Percentiles rank a stretch among this genome's conserved stretches.
Conservation (phyloP, 108 stramenopile genomes). For the Halocafeteria seosinensis region DNA sequence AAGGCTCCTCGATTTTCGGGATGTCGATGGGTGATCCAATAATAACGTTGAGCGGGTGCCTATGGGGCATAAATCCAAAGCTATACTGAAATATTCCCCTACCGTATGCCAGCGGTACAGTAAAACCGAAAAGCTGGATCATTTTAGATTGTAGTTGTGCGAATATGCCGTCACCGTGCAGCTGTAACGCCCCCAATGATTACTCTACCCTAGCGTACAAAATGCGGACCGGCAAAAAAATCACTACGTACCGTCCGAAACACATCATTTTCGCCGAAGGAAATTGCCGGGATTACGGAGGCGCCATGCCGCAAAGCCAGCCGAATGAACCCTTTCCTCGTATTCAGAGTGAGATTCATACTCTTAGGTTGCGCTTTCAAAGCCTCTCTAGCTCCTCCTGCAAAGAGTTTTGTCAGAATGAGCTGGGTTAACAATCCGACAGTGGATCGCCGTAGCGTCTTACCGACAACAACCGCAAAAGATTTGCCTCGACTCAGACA, state of each 20-base stretch:
- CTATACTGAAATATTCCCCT: conserved; percentile 11
- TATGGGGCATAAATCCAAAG: conserved; percentile 8
- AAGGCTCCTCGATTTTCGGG: background rate
- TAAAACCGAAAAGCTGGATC: background rate
- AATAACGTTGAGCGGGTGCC: background rate
- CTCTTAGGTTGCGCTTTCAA: conserved; percentile 15
- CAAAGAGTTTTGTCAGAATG: too few relatives aligned
- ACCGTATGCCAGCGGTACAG: conserved; percentile 1
- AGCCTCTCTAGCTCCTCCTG: conserved; percentile 12
- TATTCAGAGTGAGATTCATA: conserved; percentile 21
- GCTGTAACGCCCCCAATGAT: too few relatives aligned
- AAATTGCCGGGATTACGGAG: conserved; percentile 58
- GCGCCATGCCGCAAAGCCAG: conserved; percentile 50
- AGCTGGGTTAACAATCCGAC: too few relatives aligned
- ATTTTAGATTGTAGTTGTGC: conserved; percentile 4
- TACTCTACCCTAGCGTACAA: too few relatives aligned
- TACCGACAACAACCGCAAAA: conserved; percentile 12
- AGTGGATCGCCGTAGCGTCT: too few relatives aligned
- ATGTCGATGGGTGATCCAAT: conserved; percentile 5
- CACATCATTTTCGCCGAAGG: conserved; percentile 39
- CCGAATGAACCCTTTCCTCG: conserved; percentile 63
- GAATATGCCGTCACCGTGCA: too few relatives aligned
- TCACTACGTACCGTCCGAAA: conserved; percentile 9
- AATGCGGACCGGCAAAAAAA: too few relatives aligned
- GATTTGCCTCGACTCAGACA: background rate